phyloP scores from a whole-genome alignment of 257 asterid species.

The Gynochthodes officinalis region DNA sequence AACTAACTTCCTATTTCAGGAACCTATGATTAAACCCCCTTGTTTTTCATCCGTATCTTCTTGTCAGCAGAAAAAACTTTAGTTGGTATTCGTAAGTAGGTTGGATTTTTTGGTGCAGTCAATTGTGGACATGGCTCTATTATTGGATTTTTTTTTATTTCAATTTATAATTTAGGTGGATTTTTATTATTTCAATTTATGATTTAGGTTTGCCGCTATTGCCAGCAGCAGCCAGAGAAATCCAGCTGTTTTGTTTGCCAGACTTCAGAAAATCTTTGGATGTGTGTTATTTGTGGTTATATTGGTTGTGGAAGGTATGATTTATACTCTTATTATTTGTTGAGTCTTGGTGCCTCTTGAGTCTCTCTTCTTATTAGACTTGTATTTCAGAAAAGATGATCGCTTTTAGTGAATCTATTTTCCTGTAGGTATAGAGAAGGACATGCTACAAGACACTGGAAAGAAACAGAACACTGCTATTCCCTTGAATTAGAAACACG shows the following conservation, averaged over 20 bases:
- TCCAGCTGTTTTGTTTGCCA: slow-evolving; percentile 80
- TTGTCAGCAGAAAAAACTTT: not conserved
- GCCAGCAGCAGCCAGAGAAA: slow-evolving; percentile 97
- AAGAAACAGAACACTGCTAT: slow-evolving; percentile 93
- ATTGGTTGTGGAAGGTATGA: slow-evolving; percentile 91
- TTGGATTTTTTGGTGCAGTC: not conserved
- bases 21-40: not conserved
- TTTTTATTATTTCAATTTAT: slow-evolving; percentile 22
- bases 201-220: slow-evolving; percentile 88
- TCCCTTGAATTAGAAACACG: slow-evolving; percentile 96
- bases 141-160: slow-evolving; percentile 14
- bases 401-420: not conserved
- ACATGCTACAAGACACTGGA: slow-evolving; percentile 87
- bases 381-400: not conserved
- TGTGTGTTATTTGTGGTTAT: slow-evolving; percentile 93
- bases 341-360: not conserved
- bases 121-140: not conserved
- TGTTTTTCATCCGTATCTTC: not conserved
- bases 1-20: not conserved
- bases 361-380: not conserved
- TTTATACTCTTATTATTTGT: not conserved
- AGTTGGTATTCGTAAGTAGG: not conserved
- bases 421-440: slow-evolving; percentile 65
- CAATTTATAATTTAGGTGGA: slow-evolving; percentile 51
- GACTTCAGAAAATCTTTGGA: slow-evolving; percentile 94